Evolutionary conservation across 2,329 filamentous ascomycete genomes (phyloP), one percentile per base, ranked within the genome.

Genomic region (Proliferodiscus dingleyae): DNA sequence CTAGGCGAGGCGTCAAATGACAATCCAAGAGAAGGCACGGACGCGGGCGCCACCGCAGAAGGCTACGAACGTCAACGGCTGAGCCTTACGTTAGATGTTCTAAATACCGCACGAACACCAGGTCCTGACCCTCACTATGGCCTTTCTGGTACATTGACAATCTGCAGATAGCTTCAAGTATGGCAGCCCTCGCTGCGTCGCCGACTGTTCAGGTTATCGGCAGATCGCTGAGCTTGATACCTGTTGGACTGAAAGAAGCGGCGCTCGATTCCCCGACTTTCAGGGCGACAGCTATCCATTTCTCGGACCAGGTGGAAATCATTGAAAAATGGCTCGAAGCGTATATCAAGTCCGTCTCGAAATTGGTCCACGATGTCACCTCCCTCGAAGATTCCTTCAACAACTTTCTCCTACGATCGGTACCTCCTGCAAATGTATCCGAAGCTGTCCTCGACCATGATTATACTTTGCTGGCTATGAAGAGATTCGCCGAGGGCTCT

Each of bases 221-320:
- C 16, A 53, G 46, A 41, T 51, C 59, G 3, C 43, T 64, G 41
- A 62, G 52, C 39, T 53, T 63, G 40, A 61, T 64, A 37, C 89
- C 93, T 36, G 90, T 97, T 28, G 83, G 83, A 5, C 77, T 97
- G 58, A 93, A 91, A 70, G 93, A 98, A 77, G 93, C 93, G 41
- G 87, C 89, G 16, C 85, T 97, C 70, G 93, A 98, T 69, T 96
- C 90, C 30, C 93, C 93, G 21, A 94, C 90, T 28, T 97, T 97
- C 66, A 88, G 93, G 54, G 88, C 90, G 37, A 87, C 87, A 18
- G 80, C 88, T 33, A 71, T 85, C 37, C 89, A 96, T 69, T 95
- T 95, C 63, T 78, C 81, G 52, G 93, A 97, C 55, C 91, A 98
- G 70, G 80, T 95, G 60, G 93, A 97, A 55, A 77, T 81, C 45